phyloP scores from a whole-genome alignment of 345 rosid species.

The sweet orange (Citrus sinensis) region DNA sequence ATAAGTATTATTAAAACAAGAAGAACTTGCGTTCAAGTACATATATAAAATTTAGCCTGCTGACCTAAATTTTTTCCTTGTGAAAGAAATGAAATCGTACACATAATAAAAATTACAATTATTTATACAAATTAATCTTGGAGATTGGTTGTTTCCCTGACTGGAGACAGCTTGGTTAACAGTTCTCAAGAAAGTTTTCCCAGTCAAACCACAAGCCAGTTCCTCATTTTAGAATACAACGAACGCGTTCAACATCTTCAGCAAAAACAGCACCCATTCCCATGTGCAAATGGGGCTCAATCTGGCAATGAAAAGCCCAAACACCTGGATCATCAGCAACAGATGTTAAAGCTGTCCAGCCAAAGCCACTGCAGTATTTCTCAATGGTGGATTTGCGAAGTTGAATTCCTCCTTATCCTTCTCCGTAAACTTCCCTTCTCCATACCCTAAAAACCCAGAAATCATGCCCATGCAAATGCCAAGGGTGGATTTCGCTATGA shows the following conservation, averaged over 20 bases:
- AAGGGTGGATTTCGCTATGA: constrained; percentile 70
- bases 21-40: too few species aligned
- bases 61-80: too few species aligned
- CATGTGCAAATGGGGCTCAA: constrained; percentile 88
- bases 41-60: too few species aligned
- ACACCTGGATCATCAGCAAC: constrained; percentile 30
- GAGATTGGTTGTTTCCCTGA: too few species aligned
- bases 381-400: constrained; percentile 57
- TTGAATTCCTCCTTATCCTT: constrained; percentile 39
- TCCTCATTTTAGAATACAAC: constrained; percentile 39
- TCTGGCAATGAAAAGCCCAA: constrained; percentile 93
- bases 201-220: constrained; percentile 52
- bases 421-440: constrained; percentile 52
- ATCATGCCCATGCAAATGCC: constrained; percentile 88
- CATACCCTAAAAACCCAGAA: constrained; percentile 74
- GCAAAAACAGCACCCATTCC: constrained; percentile 89
- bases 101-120: too few species aligned
- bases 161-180: too few species aligned
- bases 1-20: too few species aligned
- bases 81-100: too few species aligned
- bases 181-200: constrained; percentile 11
- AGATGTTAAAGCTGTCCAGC: constrained; percentile 82
- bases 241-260: constrained; percentile 44
- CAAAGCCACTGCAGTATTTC: constrained; percentile 62
- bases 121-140: too few species aligned